phyloP scores from a whole-genome alignment of 805 yeast genomes.

The Kurtzmaniella cleridarum region DNA sequence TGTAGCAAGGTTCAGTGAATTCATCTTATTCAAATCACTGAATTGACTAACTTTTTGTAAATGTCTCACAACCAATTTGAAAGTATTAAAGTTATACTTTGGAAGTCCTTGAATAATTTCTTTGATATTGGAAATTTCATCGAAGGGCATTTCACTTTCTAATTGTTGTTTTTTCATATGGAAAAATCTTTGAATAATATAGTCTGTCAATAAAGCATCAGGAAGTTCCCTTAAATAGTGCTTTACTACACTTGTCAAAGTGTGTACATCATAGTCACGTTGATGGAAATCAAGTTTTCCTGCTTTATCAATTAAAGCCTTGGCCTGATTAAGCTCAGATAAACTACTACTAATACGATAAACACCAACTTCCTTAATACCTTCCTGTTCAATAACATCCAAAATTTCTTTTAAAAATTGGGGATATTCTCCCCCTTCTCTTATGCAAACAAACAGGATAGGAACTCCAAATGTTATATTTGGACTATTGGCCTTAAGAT shows the following conservation, averaged over 20 bases:
- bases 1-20: conserved; percentile 82
- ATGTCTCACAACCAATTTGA: conserved; percentile 65
- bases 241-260: conserved; percentile 84
- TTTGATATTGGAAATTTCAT: conserved; percentile 18
- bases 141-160: conserved; percentile 3
- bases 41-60: conserved; percentile 62
- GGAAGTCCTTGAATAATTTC: conserved; percentile 48
- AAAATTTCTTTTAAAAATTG: conserved; percentile 59
- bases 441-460: conserved; percentile 62
- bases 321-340: conserved; percentile 40
- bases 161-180: conserved; percentile 19
- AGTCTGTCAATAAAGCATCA: conserved; percentile 70
- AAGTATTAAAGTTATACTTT: conserved; percentile 55
- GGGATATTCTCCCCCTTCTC: conserved; percentile 65
- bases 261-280: conserved; percentile 64
- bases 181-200: conserved; percentile 56
- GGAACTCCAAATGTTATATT: conserved; percentile 79
- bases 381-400: conserved; percentile 76
- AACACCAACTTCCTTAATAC: conserved; percentile 85
- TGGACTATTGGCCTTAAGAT: conserved; percentile 13
- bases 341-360: conserved; percentile 65
- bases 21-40: conserved; percentile 76
- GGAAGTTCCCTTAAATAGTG: conserved; percentile 81
- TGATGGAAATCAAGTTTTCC: conserved; percentile 50
- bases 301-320: conserved; percentile 37